Conservation (phyloP, 441 rosid genomes). For the Populus tomentosa region DNA sequence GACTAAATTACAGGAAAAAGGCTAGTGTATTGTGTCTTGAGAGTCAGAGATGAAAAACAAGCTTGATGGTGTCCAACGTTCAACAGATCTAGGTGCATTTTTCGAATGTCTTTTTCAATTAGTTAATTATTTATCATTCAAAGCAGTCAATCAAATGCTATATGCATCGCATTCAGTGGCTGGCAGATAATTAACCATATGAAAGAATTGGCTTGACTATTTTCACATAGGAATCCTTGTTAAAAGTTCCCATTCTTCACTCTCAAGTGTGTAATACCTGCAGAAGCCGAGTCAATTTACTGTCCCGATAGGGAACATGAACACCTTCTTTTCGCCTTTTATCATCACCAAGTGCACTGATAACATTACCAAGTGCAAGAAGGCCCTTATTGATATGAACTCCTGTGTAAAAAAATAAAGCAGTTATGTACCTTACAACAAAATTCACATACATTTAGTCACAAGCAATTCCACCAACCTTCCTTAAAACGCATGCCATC, state of each 20-base stretch:
- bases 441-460: constrained; percentile 12
- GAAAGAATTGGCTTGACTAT: background rate
- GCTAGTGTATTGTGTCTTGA: background rate
- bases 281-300: constrained; percentile 96
- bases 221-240: background rate
- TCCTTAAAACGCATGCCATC: constrained; percentile 96
- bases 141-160: background rate
- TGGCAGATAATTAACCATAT: background rate
- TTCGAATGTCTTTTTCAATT: background rate
- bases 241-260: background rate
- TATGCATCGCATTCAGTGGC: background rate
- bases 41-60: background rate
- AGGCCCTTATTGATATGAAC: constrained; percentile 98
- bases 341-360: constrained; percentile 98
- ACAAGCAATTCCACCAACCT: constrained; percentile 47
- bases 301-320: constrained; percentile 96
- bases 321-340: constrained; percentile 93
- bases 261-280: constrained; percentile 52
- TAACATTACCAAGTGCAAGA: constrained; percentile 98
- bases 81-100: background rate
- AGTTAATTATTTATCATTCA: background rate
- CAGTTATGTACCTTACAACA: constrained; percentile 15
- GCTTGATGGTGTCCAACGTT: background rate
- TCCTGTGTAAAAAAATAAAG: constrained; percentile 46
- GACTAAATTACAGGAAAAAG: background rate